Evolutionary conservation across 148 eudicot species (phyloP), one percentile per base, ranked within the genome.

Genomic region (Silene uniflora): DNA sequence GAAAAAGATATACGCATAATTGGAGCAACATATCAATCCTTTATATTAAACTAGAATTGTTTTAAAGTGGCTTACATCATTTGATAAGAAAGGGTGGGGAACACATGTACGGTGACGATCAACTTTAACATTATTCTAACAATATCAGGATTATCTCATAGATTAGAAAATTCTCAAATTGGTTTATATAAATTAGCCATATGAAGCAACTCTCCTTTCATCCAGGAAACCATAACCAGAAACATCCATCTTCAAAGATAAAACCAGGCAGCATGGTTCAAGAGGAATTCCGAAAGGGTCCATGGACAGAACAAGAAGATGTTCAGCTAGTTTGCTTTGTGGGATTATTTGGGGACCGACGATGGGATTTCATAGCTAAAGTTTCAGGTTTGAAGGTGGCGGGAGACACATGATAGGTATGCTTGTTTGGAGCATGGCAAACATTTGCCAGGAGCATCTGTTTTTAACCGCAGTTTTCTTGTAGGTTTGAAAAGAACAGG

Each of bases 371-470:
- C 89, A 88, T 94, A 77, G 96, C 98, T 10, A 89, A 94, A 84
- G 98, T 94, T 81, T 91, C 98, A 93, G 98, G 98, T 93, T 93
- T 93, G 98, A 90, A 89, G 97, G 98, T 93, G 98, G 98, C 88
- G 98, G 98, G 98, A 91, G 97, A 91, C 85, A 84, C 67, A 76
- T 80, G 39, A 79, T 88, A 86, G 97, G 97, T 90, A 91, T 73
- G 96, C 79, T 84, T 87, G 61, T 78, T 74, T 76, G 83, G 86
- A 82, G 91, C 88, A 84, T 85, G 39, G 62, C 69, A 66, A 72
- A 47, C 32, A 54, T 73, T 83, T 54, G 27, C 75, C 66, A 82
- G 77, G 77, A 77, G 72, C 76, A 76, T 73, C 68, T 79, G 22
- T 79, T 67, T 73, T 84, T 83, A 63, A 77, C 85, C 74, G 75